phyloP scores from a whole-genome alignment of 2,329 filamentous ascomycete species.

The Capronia americana region DNA sequence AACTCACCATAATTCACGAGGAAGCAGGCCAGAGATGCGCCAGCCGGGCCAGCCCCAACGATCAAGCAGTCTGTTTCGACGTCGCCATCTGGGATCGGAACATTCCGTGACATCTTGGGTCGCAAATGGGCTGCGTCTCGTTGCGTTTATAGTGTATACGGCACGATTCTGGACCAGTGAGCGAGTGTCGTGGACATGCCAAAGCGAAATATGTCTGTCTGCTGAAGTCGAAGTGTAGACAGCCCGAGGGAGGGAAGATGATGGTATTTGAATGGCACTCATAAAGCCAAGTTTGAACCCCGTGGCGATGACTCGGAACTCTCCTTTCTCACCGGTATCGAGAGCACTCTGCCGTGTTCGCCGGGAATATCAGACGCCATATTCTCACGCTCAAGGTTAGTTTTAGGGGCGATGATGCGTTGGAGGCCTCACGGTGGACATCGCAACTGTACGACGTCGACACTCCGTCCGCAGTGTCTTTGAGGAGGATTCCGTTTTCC shows the following conservation, averaged over 20 bases:
- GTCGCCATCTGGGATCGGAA: background rate
- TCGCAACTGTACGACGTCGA: background rate
- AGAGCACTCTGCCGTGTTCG: background rate
- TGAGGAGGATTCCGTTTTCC: background rate
- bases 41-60: conserved; percentile 61
- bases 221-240: background rate
- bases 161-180: background rate
- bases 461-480: too few species aligned
- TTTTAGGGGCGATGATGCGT: background rate
- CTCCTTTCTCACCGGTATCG: background rate
- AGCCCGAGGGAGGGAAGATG: background rate
- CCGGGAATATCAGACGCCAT: background rate
- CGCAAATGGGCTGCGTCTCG: background rate
- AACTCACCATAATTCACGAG: conserved; percentile 55
- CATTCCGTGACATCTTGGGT: conserved; percentile 5
- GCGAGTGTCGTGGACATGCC: background rate
- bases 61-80: conserved; percentile 57
- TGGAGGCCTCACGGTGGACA: conserved; percentile 4
- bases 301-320: background rate
- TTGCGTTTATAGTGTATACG: background rate
- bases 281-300: background rate
- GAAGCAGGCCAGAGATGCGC: conserved; percentile 62
- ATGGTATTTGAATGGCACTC: background rate
- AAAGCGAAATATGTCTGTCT: background rate
- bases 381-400: background rate